phyloP scores from a whole-genome alignment of 23 red algal genomes.

The Gracilaria domingensis region DNA sequence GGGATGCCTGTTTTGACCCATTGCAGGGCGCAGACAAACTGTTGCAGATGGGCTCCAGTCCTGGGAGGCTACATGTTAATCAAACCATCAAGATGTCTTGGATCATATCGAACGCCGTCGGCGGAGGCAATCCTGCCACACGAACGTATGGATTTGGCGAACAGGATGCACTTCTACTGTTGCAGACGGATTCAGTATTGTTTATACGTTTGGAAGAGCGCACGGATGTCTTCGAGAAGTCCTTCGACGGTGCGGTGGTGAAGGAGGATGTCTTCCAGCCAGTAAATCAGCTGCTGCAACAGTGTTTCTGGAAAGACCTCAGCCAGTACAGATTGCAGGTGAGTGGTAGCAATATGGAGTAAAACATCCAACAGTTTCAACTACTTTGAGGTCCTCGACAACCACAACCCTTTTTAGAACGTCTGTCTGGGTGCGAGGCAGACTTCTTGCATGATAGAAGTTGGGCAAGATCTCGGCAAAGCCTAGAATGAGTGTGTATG shows the following conservation, averaged over 20 bases:
- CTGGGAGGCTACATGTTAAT: conserved; percentile 25
- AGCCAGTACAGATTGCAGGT: too few relatives aligned
- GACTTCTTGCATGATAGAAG: not conserved
- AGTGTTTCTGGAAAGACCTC: too few relatives aligned
- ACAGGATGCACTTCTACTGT: conserved; percentile 25
- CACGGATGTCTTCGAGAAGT: not conserved
- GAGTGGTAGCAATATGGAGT: too few relatives aligned
- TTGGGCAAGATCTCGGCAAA: conserved; percentile 24
- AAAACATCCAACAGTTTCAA: conserved; percentile 6
- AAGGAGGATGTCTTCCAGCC: too few relatives aligned
- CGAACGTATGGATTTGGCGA: conserved; percentile 10
- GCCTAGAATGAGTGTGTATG: conserved; percentile 14
- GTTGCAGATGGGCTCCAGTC: conserved; percentile 29
- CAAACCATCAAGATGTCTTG: not conserved
- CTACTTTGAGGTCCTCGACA: not conserved
- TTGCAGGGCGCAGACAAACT: conserved; percentile 17
- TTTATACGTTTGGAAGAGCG: conserved; percentile 7
- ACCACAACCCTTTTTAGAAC: not conserved
- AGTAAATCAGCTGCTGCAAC: too few relatives aligned
- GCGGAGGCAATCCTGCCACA: conserved; percentile 20
- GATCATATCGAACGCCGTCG: not conserved
- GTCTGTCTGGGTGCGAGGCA: not conserved
- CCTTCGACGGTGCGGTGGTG: not conserved
- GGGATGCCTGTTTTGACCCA: too few relatives aligned
- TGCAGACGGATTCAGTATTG: conserved; percentile 6